Percentiles rank a stretch among this genome's conserved stretches.
phyloP scores from a whole-genome alignment of 1,284 basidiomycete species.

The Tetrapyrgos nigripes region DNA sequence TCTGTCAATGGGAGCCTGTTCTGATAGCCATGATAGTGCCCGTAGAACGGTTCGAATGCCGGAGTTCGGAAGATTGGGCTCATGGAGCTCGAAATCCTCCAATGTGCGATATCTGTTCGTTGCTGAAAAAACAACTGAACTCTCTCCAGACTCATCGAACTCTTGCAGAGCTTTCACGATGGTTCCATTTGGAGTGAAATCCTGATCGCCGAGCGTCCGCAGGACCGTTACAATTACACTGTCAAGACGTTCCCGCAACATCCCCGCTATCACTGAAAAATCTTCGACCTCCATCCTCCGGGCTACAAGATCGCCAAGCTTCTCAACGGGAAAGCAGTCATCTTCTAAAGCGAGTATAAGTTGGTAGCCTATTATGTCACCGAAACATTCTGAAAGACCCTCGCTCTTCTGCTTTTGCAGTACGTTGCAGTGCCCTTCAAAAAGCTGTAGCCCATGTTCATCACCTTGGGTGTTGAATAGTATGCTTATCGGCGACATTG shows the following conservation, averaged over 20 bases:
- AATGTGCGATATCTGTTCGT: constrained; percentile 57
- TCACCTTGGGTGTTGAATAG: constrained; percentile 39
- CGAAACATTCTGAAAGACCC: constrained; percentile 71
- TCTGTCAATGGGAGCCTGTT: constrained; percentile 43
- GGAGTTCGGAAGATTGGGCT: constrained; percentile 68
- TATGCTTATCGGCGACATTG: constrained; percentile 68
- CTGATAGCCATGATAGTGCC: constrained; percentile 65
- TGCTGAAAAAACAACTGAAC: constrained; percentile 43
- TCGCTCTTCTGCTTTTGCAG: constrained; percentile 56
- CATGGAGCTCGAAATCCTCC: constrained; percentile 58
- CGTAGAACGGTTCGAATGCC: constrained; percentile 54
- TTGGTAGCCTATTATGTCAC: constrained; percentile 72
- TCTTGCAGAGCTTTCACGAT: constrained; percentile 43
- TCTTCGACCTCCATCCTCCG: constrained; percentile 39
- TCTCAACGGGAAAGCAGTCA: constrained; percentile 22
- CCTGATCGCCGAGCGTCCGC: constrained; percentile 67
- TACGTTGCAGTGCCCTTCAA: constrained; percentile 69
- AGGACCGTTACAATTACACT: constrained; percentile 63
- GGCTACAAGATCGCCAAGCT: constrained; percentile 45
- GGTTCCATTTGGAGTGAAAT: constrained; percentile 45
- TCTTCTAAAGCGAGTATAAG: constrained; percentile 55
- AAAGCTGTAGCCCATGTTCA: constrained; percentile 53
- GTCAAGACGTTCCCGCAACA: constrained; percentile 56
- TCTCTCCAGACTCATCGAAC: constrained; percentile 27
- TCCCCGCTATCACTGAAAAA: constrained; percentile 42